Conservation (phyloP, 2,329 filamentous ascomycete species). For the Fusarium concolor region DNA sequence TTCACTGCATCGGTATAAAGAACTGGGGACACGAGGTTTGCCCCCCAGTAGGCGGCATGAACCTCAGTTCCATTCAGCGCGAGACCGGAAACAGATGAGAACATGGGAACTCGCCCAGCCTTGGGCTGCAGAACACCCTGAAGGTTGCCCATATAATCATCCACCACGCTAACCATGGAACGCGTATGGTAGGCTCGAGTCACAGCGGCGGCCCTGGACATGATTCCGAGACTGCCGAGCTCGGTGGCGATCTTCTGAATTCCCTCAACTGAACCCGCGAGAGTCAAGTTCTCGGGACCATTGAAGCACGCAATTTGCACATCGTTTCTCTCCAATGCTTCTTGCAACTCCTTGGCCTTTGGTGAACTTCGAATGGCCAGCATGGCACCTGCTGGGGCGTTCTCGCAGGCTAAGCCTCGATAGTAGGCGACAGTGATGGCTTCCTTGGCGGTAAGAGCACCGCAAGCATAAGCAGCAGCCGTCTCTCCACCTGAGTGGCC, state of each 20-base stretch:
- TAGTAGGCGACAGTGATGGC: conserved; percentile 39
- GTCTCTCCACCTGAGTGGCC: conserved; percentile 41
- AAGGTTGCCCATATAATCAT: conserved; percentile 35
- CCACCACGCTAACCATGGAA: conserved; percentile 36
- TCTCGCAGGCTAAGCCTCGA: conserved; percentile 39
- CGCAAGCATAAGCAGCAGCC: conserved; percentile 40
- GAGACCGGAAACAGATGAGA: conserved; percentile 35
- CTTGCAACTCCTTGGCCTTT: conserved; percentile 32
- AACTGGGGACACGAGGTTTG: conserved; percentile 41
- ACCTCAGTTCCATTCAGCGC: conserved; percentile 37
- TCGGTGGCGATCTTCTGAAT: conserved; percentile 33
- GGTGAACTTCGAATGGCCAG: conserved; percentile 34
- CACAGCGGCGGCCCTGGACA: conserved; percentile 35
- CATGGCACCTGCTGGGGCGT: conserved; percentile 37
- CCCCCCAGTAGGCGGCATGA: conserved; percentile 39
- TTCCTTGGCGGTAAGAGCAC: conserved; percentile 38
- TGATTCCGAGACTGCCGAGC: conserved; percentile 28
- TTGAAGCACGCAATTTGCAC: conserved; percentile 44
- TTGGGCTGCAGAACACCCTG: conserved; percentile 28
- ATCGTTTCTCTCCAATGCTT: conserved; percentile 29
- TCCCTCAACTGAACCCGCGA: conserved; percentile 36
- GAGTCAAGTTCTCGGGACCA: conserved; percentile 39
- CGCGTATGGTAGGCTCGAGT: conserved; percentile 40
- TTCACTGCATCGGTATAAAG: conserved; percentile 41
- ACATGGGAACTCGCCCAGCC: conserved; percentile 33